Evolutionary conservation across 345 rosid species (phyloP).

Genomic region (Turnera subulata): DNA sequence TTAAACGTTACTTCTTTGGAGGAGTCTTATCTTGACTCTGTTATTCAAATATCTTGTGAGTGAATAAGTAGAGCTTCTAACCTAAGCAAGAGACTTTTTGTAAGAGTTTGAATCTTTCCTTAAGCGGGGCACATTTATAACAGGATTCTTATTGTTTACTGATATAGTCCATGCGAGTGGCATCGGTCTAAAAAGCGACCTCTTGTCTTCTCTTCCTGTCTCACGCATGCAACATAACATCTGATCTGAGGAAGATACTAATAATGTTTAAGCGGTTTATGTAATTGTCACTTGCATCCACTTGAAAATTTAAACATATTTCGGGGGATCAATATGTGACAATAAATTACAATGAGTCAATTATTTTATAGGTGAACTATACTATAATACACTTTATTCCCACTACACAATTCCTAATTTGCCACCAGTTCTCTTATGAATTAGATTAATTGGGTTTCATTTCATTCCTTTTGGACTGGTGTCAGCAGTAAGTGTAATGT

Average conservation of each 20-base stretch:
- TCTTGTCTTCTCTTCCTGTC: no score
- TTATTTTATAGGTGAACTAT: no score
- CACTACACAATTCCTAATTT: background rate
- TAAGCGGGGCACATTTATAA: background rate
- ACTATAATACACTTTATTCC: background rate
- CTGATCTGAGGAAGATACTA: no score
- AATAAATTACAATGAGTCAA: no score
- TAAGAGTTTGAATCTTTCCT: background rate
- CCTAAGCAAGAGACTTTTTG: background rate
- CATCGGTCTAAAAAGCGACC: background rate
- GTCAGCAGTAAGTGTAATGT: background rate
- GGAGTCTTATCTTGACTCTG: slow-evolving; percentile 6
- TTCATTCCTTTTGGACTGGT: background rate
- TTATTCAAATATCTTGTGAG: background rate
- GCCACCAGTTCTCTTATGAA: background rate
- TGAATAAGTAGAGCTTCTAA: background rate
- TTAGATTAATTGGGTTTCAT: background rate
- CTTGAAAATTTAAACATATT: no score
- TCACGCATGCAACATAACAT: background rate
- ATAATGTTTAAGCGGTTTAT: no score
- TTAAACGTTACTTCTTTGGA: background rate
- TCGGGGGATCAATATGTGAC: no score
- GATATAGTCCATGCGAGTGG: background rate
- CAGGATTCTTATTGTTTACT: no score
- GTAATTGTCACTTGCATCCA: no score